Conservation (phyloP, 192 early-diverging fungal genomes). For the Coemansia sp. region DNA sequence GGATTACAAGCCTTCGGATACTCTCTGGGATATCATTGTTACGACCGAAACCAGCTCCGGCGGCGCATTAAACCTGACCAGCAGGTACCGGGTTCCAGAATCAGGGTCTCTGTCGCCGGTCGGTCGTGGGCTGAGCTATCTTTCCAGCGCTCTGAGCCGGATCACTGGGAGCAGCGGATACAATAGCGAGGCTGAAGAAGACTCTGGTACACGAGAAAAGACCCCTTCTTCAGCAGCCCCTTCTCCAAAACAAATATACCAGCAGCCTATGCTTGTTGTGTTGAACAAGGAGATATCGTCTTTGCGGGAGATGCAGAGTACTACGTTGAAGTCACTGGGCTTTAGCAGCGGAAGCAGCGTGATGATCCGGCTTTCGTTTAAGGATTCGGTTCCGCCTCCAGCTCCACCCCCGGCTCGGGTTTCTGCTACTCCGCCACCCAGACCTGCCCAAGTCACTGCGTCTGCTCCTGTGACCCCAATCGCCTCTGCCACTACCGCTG, state of each 20-base stretch:
- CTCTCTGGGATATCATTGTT: conserved; percentile 64
- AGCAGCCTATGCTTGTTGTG: conserved; percentile 36
- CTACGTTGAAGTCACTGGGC: conserved; percentile 69
- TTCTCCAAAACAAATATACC: conserved; percentile 7
- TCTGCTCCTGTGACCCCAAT: neutral
- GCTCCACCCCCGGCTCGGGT: too few species aligned
- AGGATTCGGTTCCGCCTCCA: conserved; percentile 29
- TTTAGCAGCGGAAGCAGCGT: conserved; percentile 63
- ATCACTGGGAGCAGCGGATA: neutral
- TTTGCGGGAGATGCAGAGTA: conserved; percentile 61
- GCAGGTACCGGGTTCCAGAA: conserved; percentile 11
- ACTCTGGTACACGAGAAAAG: neutral
- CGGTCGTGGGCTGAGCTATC: neutral
- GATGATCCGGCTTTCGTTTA: conserved; percentile 70
- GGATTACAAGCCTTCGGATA: conserved; percentile 58
- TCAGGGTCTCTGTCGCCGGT: neutral
- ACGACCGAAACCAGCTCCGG: conserved; percentile 19
- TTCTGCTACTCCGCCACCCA: conserved; percentile 8
- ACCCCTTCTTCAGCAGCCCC: too few species aligned
- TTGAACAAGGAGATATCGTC: conserved; percentile 59
- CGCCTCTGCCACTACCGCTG: too few species aligned
- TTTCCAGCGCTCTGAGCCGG: neutral
- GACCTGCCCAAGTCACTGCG: neutral
- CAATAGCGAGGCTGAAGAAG: neutral
- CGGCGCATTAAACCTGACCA: conserved; percentile 30